A percentile compares a stretch with the other conserved stretches of the same genome.
Evolutionary conservation across 1,284 basidiomycete genomes (phyloP).

Genomic region (Psilocybe mexicana): DNA sequence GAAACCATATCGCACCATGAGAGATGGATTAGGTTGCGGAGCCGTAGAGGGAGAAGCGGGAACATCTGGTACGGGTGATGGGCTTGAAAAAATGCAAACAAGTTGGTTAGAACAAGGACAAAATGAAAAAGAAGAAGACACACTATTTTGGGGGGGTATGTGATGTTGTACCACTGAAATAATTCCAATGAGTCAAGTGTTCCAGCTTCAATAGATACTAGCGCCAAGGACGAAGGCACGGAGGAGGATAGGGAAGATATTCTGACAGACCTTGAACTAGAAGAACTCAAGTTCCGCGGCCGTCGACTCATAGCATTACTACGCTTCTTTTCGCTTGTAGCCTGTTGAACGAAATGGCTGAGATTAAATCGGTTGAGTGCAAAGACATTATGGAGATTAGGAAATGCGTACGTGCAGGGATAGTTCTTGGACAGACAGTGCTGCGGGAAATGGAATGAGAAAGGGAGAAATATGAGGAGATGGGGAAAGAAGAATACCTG

Average conservation of each 20-base stretch:
- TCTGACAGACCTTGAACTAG: slow-evolving; percentile 29
- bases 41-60: slow-evolving; percentile 24
- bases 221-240: slow-evolving; percentile 18
- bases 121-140: slow-evolving; percentile 17
- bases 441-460: slow-evolving; percentile 35
- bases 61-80: slow-evolving; percentile 35
- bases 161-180: slow-evolving; percentile 30
- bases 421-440: slow-evolving; percentile 82
- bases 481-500: slow-evolving; percentile 46
- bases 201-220: slow-evolving; percentile 4
- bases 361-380: slow-evolving; percentile 23
- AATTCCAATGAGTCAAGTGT: slow-evolving; percentile 15
- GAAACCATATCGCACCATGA: slow-evolving; percentile 48
- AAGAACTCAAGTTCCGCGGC: slow-evolving; percentile 57
- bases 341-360: slow-evolving; percentile 79
- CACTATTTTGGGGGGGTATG: slow-evolving; percentile 35
- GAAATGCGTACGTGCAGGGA: slow-evolving; percentile 67
- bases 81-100: slow-evolving; percentile 22
- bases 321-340: slow-evolving; percentile 80
- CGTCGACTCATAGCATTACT: slow-evolving; percentile 53
- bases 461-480: background rate
- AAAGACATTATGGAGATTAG: slow-evolving; percentile 13
- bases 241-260: slow-evolving; percentile 16
- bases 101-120: background rate
- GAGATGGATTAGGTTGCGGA: slow-evolving; percentile 34